Percentiles rank a stretch among this genome's conserved stretches.
These are phyloP conservation scores for Tricholoma furcatifolium DNA, from an alignment of 768 basidiomycete species.

Conservation along the genomic window DNA sequence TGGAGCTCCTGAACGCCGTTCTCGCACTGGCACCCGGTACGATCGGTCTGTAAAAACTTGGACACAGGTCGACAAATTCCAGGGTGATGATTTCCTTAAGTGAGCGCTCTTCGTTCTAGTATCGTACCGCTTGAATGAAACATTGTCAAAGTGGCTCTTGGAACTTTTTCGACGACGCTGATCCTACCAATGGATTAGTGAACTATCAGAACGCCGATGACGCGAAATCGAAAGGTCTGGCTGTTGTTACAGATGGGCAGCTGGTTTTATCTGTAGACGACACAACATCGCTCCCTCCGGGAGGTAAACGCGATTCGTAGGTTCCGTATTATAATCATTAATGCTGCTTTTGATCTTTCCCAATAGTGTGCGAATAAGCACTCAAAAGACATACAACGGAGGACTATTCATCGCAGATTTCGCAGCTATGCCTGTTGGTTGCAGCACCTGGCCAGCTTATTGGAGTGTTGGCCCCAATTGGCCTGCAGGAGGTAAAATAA, in stretches of 20 bases:
- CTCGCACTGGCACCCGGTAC: slow-evolving; percentile 6
- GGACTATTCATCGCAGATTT: slow-evolving; percentile 80
- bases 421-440: slow-evolving; percentile 66
- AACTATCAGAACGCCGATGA: slow-evolving; percentile 48
- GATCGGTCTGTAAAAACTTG: slow-evolving; percentile 17
- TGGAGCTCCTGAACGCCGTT: slow-evolving; percentile 8
- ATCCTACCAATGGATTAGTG: slow-evolving; percentile 75
- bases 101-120: slow-evolving; percentile 26
- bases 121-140: not conserved
- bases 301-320: slow-evolving; percentile 57
- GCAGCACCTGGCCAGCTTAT: slow-evolving; percentile 60
- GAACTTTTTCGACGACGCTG: slow-evolving; percentile 59
- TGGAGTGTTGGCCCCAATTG: slow-evolving; percentile 52
- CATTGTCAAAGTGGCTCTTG: slow-evolving; percentile 43
- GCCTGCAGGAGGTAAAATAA: slow-evolving; percentile 45
- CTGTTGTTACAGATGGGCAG: slow-evolving; percentile 55
- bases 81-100: slow-evolving; percentile 60
- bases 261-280: slow-evolving; percentile 64
- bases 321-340: slow-evolving; percentile 16
- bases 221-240: slow-evolving; percentile 54
- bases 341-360: slow-evolving; percentile 1
- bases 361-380: slow-evolving; percentile 62
- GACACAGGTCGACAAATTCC: slow-evolving; percentile 32
- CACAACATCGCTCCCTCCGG: slow-evolving; percentile 41
- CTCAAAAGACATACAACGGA: slow-evolving; percentile 56